phyloP scores from a whole-genome alignment of 805 yeast genomes.

The Candida michaelii region DNA sequence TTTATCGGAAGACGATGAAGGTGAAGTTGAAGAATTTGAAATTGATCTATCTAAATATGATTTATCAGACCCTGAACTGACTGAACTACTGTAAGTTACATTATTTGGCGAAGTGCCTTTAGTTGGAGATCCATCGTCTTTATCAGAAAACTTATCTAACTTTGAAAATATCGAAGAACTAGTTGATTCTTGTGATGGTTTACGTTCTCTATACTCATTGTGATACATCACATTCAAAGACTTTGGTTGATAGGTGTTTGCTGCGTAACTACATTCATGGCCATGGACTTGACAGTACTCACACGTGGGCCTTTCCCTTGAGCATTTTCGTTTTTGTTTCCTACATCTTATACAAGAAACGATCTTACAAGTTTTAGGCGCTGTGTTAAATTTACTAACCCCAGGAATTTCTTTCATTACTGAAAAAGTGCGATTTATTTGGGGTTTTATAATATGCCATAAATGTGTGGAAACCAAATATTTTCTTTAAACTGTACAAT shows the following conservation, averaged over 20 bases:
- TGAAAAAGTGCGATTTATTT: not conserved
- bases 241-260: not conserved
- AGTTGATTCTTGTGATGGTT: not conserved
- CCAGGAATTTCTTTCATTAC: constrained; percentile 10
- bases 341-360: constrained; percentile 14
- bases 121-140: too few species aligned
- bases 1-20: not conserved
- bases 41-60: too few species aligned
- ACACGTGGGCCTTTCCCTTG: constrained; percentile 11
- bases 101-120: too few species aligned
- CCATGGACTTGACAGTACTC: constrained; percentile 1
- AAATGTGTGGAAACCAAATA: not conserved
- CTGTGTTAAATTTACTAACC: constrained; percentile 5
- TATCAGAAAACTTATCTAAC: not conserved
- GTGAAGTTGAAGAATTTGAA: too few species aligned
- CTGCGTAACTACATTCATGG: not conserved
- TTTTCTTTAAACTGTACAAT: not conserved
- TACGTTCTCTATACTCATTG: not conserved
- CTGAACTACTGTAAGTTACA: not conserved
- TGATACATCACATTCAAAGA: not conserved
- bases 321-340: constrained; percentile 13
- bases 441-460: not conserved
- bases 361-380: constrained; percentile 8
- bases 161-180: not conserved
- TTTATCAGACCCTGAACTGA: not conserved